Conservation (phyloP, 2,329 filamentous ascomycete genomes). For the Penicillium sp. region DNA sequence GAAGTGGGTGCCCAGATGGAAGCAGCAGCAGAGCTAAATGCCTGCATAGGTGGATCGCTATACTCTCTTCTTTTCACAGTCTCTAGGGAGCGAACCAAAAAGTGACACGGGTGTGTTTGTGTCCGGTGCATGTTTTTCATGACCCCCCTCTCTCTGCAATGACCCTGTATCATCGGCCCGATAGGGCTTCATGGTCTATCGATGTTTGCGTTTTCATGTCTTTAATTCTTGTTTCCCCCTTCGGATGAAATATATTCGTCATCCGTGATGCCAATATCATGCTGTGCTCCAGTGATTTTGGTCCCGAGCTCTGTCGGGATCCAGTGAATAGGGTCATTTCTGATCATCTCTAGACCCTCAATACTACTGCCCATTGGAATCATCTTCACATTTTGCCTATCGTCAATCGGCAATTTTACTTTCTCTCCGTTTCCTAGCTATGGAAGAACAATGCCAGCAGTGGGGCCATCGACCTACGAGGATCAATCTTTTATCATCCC, state of each 20-base stretch:
- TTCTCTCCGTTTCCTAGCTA: no score
- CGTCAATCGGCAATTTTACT: no score
- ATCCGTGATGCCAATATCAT: slow-evolving; percentile 21
- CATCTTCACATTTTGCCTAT: no score
- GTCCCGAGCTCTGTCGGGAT: slow-evolving; percentile 10
- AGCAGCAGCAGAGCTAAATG: slow-evolving; percentile 37
- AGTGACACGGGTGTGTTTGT: slow-evolving; percentile 25
- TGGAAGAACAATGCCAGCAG: no score
- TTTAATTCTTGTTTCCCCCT: slow-evolving; percentile 16
- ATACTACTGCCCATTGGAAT: not conserved
- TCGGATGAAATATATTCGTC: slow-evolving; percentile 10
- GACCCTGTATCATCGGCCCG: slow-evolving; percentile 27
- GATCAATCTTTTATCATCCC: no score
- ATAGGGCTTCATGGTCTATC: slow-evolving; percentile 13
- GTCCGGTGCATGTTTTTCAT: slow-evolving; percentile 27
- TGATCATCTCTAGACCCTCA: slow-evolving; percentile 11
- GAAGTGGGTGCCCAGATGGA: slow-evolving; percentile 40
- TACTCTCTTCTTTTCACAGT: slow-evolving; percentile 21
- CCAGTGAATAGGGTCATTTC: slow-evolving; percentile 16
- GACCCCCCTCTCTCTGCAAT: slow-evolving; percentile 26
- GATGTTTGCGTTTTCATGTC: slow-evolving; percentile 18
- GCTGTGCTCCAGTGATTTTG: slow-evolving; percentile 9
- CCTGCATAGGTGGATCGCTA: slow-evolving; percentile 15
- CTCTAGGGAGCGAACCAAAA: slow-evolving; percentile 23
- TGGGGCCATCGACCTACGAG: no score